Evolutionary conservation across 2,329 filamentous ascomycete genomes (phyloP), one percentile per base, ranked within the genome.

Genomic region (Cadophora luteo-olivacea): DNA sequence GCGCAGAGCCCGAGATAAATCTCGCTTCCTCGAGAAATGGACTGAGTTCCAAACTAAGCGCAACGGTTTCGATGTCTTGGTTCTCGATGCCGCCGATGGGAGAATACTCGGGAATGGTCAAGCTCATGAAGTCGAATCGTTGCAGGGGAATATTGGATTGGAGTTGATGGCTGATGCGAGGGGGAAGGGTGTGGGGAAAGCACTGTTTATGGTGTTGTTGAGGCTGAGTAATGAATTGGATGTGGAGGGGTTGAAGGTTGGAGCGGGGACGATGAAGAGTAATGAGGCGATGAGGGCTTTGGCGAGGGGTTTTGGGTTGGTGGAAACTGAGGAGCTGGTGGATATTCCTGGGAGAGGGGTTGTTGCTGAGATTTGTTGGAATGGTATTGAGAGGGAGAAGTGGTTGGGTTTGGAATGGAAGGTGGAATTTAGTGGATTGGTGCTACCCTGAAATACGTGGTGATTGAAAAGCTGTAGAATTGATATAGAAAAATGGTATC

Each of bases 331-430:
- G 19, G 68, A 70, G 62, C 65, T 72, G 14, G 64, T 69, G 22
- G 60, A 52, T 1, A 14, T 70, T 32, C 68, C 70, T 4, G 66
- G 68, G 41, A 57, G 65, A 64, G 69, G 68, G 7, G 70, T 70
- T 51, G 67, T 73, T 3, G 71, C 69, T 33, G 68, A 70, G 29
- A 64, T 64, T 41, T 66, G 64, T 69, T 73, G 41, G 69, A 66
- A 70, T 61, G 49, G 55, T 32, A 54, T 70, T 61, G 61, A 69
- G 45, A 64, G 14, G 29, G 45, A 64, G 48, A 52, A 48, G 32
- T 64, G 61, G 61, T 36, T 38, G 36, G 33, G 19, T 4, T 41
- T 60, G 55, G 33, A 60, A 6, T 38, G 32, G 55, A 22, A 14
- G 32, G 33, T 60, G 2, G 55, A 60, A 4, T 60, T 60, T 25